Base-by-base conservation (phyloP, 495 filamentous ascomycete species). In the Podospora didyma region DNA sequence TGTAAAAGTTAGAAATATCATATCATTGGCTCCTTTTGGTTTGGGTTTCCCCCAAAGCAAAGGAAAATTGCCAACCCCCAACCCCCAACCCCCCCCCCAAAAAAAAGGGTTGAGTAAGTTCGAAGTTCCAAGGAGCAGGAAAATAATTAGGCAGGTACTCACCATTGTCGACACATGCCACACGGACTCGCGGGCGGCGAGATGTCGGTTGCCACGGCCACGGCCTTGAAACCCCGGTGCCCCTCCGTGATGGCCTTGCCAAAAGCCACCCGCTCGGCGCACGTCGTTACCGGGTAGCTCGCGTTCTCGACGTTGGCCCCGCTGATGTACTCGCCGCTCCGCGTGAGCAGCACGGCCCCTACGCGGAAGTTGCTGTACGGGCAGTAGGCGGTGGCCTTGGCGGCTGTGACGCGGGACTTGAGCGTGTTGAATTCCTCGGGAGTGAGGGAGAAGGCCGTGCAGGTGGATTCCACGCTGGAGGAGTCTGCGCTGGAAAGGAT, bases 231-330 rank as follows among this genome's bases (percentile, higher is more conserved):
- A 7, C 75, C 72, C 12, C 71, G 75, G 51, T 88, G 81, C 2
- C 90, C 89, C 56, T 85, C 78, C 16, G 68, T 78, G 49, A 96
- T 79, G n/a, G 94, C 94, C 51, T 82, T 90, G 2, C 81, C 88
- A 59, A 97, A 73, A 2, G 93, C 89, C 11, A 89, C 87, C 34
- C 92, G 77, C 80, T 97, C 94, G n/a, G 94, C 94, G 68, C 94
- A 98, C 0, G 88, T 93, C 0, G 89, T 89, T 20, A 97, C 91
- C 5, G 93, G 92, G 66, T 96, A 97, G 22, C 86, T 79, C 1
- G 89, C 94, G 70, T 97, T 97, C 74, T 98, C 94, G 24, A 98
- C 84, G 71, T 98, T 98, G 46, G 88, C 92, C 20, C 94, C 94
- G 46, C 73, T 66, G 62, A 90, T 58, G 54, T 80, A 87, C 50